Evolutionary conservation across 495 filamentous ascomycete genomes (phyloP).

Genomic region (Aspergillus incahuasiensis): DNA sequence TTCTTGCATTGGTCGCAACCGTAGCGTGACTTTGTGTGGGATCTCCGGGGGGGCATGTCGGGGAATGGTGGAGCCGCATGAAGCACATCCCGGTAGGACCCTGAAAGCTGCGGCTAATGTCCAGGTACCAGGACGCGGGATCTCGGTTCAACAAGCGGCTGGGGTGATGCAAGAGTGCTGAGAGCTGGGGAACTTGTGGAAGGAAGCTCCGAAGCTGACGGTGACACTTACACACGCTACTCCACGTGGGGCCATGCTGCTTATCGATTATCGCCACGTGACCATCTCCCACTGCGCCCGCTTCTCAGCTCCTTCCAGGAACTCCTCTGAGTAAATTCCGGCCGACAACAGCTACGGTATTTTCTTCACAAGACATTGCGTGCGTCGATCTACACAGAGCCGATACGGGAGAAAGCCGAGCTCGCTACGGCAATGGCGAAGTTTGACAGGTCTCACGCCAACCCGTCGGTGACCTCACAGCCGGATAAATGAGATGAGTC

Average conservation of each 20-base stretch:
- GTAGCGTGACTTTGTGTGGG: constrained; percentile 54
- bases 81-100: not conserved
- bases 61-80: not conserved
- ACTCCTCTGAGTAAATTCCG: too few species aligned
- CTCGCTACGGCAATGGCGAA: not conserved
- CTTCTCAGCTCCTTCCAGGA: too few species aligned
- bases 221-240: too few species aligned
- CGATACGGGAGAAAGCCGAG: not conserved
- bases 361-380: not conserved
- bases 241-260: constrained; percentile 2
- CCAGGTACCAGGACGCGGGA: not conserved
- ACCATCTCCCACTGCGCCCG: not conserved
- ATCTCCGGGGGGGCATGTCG: constrained; percentile 34
- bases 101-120: not conserved
- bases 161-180: too few species aligned
- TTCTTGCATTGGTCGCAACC: constrained; percentile 57
- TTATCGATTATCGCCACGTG: not conserved
- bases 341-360: too few species aligned
- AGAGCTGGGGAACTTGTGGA: not conserved
- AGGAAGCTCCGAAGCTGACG: not conserved
- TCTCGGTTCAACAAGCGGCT: too few species aligned
- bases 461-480: not conserved
- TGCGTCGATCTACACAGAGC: not conserved
- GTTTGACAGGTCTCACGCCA: not conserved
- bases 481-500: not conserved